Base-by-base conservation (phyloP, 108 stramenopile species). In the Cyclostephanos tholiformis region DNA sequence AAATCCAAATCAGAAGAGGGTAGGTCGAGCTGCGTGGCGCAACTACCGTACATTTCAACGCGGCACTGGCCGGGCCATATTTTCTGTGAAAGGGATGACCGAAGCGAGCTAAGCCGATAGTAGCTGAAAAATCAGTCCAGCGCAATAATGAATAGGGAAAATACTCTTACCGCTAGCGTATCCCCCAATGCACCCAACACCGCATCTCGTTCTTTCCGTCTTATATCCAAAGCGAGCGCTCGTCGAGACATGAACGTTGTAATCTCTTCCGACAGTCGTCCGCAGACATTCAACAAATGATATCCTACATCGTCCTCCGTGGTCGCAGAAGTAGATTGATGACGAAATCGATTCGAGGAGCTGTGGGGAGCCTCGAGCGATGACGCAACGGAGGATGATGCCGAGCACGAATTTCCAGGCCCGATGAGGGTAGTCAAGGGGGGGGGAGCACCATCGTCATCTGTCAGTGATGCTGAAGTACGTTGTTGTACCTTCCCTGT, bases 1-100 rank as follows among this genome's bases (percentile, higher is more conserved):
- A 92, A 86, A 63, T 96, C 95, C 46, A 96, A 74, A 84, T 96
- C 95, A n/a, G 91, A 92, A 10, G 89, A 91, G 29, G 95, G 95
- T 25, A 96, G 79, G 69, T 96, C 95, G 26, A 93, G 72, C 50
- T 86, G 77, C 6, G 95, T 96, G 11, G 89, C 89, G 79, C 95
- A 96, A 50, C 89, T 91, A 17, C 95, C 95, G 65, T 93, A 96
- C 86, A 91, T 86, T 82, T 94, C 90, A 41, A 91, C 93, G n/a
- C 75, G 77, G 55, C 87, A 86, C 19, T 59, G 67, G 26, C 65
- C 80, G 1, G 89, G 80, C 92, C 92, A 94, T 49, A 94, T 88
- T 39, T 75, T 74, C 74, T 84, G 63, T 1, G 32, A 27, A 46
- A 43, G 22, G 35, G 29, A 23, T 23, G 41, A 49, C 22, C 26